Evolutionary conservation across 179 eudicot genomes (phyloP), one percentile per base, ranked within the genome.

Genomic region (Beta lomatogona): DNA sequence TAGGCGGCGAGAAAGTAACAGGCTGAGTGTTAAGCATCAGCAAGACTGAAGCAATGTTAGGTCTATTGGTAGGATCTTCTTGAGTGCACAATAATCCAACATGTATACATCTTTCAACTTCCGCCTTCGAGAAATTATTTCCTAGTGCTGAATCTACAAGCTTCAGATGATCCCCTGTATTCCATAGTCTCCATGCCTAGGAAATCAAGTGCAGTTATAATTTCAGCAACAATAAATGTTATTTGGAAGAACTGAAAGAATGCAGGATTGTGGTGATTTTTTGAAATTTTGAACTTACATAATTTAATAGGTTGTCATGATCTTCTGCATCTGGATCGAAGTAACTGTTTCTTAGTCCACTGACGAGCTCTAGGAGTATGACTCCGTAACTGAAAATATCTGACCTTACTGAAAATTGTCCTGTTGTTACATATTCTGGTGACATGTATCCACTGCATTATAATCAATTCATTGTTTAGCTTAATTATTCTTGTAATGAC

Each of bases 171-270:
- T 36, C 67, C 0, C 87, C 85, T 41, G 83, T 81, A 14, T 46
- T 69, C 88, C 89, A 87, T 45, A 82, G 78, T 80, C 85, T 85
- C 88, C 89, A 85, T 28, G 82, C 84, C 91, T 89, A 45, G 41
- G 11, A 25, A 36, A 6, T 68, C 21, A 68, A 66, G 70, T 28
- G 70, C 25, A 28, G 16, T 25, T 25, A 25, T 25, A 25, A 25
- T 25, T 25, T 25, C 28, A 25, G 28, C 28, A 25, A 25, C 28
- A 25, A 25, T 25, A 25, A 25, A 25, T 25, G 1, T 25, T 25
- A 25, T 25, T 25, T 25, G 52, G 52, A 66, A 66, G 9, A 6
- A 48, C 52, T 48, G 52, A 1, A 48, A 48, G 3, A 48, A 3
- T 48, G 3, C 3, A 48, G 3, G 3, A 48, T 48, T 48, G 5